Percentiles rank a stretch among this genome's conserved stretches.
phyloP scores from a whole-genome alignment of 768 basidiomycete genomes.

The Mycena kentingensis region DNA sequence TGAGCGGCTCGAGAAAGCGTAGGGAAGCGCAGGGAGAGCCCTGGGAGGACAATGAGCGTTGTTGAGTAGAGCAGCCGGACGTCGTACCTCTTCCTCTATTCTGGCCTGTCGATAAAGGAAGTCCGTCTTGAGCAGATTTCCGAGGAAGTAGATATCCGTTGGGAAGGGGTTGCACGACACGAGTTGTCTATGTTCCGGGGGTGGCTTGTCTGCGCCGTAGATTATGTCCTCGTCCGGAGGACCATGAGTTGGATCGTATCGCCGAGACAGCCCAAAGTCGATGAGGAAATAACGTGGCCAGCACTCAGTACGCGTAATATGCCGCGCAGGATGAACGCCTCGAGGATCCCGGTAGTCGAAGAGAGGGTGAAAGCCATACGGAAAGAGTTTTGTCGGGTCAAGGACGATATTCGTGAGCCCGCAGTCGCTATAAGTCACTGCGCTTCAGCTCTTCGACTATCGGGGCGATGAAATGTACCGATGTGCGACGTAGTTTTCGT shows the following conservation, averaged over 20 bases:
- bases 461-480: constrained; percentile 8
- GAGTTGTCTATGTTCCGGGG: background rate
- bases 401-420: background rate
- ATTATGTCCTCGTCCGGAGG: background rate
- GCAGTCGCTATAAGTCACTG: background rate
- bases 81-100: too few relatives aligned
- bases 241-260: background rate
- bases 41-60: too few relatives aligned
- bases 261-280: constrained; percentile 26
- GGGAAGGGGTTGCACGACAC: constrained; percentile 27
- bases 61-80: too few relatives aligned
- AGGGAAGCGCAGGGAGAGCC: too few relatives aligned
- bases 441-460: background rate
- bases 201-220: background rate
- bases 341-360: background rate
- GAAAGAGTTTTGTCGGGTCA: constrained; percentile 1
- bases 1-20: background rate
- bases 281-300: constrained; percentile 31
- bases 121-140: constrained; percentile 22
- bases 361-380: constrained; percentile 1
- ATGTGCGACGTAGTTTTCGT: constrained; percentile 8
- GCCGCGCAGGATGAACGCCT: background rate
- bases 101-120: background rate
- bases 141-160: constrained; percentile 34
- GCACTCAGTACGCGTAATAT: constrained; percentile 1